These are phyloP conservation scores for Entomortierella parvispora DNA, from an alignment of 192 early-diverging fungal genomes.

Conservation along the genomic window DNA sequence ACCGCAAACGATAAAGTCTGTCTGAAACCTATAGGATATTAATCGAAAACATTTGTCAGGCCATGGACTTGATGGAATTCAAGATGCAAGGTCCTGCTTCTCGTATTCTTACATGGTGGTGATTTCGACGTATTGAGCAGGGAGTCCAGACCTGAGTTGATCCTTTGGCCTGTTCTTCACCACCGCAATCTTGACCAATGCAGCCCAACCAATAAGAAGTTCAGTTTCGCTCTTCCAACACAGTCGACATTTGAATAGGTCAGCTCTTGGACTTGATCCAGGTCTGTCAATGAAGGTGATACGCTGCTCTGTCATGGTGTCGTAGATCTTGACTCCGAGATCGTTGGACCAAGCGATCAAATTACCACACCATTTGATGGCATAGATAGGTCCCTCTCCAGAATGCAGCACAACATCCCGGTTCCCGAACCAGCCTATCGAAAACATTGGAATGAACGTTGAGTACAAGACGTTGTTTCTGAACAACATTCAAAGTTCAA, in stretches of 20 bases:
- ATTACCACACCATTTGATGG: conserved; percentile 83
- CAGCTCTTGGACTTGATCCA: conserved; percentile 75
- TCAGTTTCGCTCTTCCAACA: conserved; percentile 85
- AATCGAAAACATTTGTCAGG: conserved; percentile 3
- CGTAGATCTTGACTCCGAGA: conserved; percentile 88
- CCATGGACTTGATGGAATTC: no score
- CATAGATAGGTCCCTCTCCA: conserved; percentile 90
- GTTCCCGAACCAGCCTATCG: conserved; percentile 85
- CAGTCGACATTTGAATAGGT: conserved; percentile 87
- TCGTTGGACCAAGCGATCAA: conserved; percentile 97
- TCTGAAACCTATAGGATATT: conserved; percentile 67
- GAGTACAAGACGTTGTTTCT: neutral
- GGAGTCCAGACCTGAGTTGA: conserved; percentile 43
- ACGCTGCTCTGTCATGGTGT: conserved; percentile 70
- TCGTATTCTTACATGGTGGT: conserved; percentile 59
- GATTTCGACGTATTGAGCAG: conserved; percentile 65
- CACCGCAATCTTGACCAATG: conserved; percentile 86
- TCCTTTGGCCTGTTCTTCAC: conserved; percentile 68
- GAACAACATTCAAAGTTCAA: neutral
- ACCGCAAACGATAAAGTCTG: conserved; percentile 86
- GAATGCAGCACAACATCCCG: conserved; percentile 83
- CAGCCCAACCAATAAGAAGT: conserved; percentile 95
- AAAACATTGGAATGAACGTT: neutral
- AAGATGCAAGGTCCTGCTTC: conserved; percentile 65
- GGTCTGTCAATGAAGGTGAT: conserved; percentile 90